phyloP scores from a whole-genome alignment of 352 stramenopile species.

The Globisporangium apiculatum region DNA sequence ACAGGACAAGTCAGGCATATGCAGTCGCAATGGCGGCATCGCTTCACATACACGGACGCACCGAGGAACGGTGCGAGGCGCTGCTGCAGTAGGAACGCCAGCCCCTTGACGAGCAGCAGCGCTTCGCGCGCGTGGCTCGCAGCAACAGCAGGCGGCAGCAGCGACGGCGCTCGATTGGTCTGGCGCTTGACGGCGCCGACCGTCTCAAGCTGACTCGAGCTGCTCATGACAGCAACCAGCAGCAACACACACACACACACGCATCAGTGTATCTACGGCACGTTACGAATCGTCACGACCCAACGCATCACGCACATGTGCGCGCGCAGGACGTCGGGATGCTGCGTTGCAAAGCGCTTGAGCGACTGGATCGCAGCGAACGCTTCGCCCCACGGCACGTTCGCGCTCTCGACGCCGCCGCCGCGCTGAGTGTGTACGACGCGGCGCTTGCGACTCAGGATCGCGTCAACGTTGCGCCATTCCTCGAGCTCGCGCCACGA shows the following conservation, averaged over 20 bases:
- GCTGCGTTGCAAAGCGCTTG: slow-evolving; percentile 46
- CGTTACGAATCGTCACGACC: background rate
- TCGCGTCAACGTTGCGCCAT: slow-evolving; percentile 51
- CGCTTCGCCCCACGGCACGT: slow-evolving; percentile 51
- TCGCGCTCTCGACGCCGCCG: slow-evolving; percentile 24
- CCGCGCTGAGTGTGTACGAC: slow-evolving; percentile 32
- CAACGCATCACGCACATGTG: slow-evolving; percentile 35
- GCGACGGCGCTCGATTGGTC: slow-evolving; percentile 1
- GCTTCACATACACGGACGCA: slow-evolving; percentile 5
- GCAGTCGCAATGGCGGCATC: background rate
- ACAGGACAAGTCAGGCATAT: background rate
- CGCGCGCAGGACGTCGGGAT: slow-evolving; percentile 40
- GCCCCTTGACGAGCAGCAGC: slow-evolving; percentile 46
- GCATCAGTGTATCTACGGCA: too few relatives aligned
- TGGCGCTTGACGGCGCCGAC: slow-evolving; percentile 8
- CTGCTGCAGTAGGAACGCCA: slow-evolving; percentile 45
- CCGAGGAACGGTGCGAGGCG: slow-evolving; percentile 43
- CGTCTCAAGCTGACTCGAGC: slow-evolving; percentile 19
- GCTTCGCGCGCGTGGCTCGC: slow-evolving; percentile 20
- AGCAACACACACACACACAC: background rate
- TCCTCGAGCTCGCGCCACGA: slow-evolving; percentile 43
- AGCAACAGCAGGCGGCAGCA: slow-evolving; percentile 3
- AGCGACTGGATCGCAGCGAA: slow-evolving; percentile 57
- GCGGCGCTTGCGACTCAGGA: slow-evolving; percentile 44
- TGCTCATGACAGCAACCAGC: background rate